Evolutionary conservation across 805 yeast species (phyloP).

Genomic region (Komagataella mondaviorum): DNA sequence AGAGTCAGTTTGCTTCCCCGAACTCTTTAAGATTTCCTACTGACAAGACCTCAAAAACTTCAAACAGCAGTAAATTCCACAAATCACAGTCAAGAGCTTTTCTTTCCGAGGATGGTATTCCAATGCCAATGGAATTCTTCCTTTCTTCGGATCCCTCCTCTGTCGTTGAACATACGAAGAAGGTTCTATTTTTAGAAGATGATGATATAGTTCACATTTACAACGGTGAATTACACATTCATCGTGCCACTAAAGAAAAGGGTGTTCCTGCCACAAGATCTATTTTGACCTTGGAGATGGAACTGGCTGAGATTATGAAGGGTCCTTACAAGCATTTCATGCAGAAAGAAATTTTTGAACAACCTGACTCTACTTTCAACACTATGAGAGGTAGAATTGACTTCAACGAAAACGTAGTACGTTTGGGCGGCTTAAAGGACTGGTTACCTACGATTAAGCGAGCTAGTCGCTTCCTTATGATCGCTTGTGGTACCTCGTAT

Average conservation of each 20-base stretch:
- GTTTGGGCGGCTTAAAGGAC: constrained; percentile 80
- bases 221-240: constrained; percentile 97
- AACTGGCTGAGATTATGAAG: constrained; percentile 95
- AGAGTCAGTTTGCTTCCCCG: constrained; percentile 6
- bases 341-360: constrained; percentile 98
- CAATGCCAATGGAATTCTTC: constrained; percentile 91
- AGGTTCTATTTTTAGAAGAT: constrained; percentile 91
- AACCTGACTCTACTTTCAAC: constrained; percentile 95
- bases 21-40: constrained; percentile 10
- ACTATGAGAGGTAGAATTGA: constrained; percentile 99
- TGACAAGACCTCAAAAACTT: constrained; percentile 7
- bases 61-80: constrained; percentile 36
- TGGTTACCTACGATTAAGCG: constrained; percentile 83
- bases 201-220: constrained; percentile 97
- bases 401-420: constrained; percentile 64
- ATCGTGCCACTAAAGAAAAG: constrained; percentile 81
- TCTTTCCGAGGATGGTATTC: constrained; percentile 83
- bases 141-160: constrained; percentile 96
- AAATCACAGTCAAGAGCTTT: constrained; percentile 95
- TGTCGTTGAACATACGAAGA: constrained; percentile 91
- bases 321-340: constrained; percentile 93
- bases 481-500: constrained; percentile 98
- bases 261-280: constrained; percentile 91
- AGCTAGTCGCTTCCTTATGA: constrained; percentile 92
- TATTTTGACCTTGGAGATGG: constrained; percentile 93